phyloP scores from a whole-genome alignment of 2,329 filamentous ascomycete species.

The Exophiala sp. region DNA sequence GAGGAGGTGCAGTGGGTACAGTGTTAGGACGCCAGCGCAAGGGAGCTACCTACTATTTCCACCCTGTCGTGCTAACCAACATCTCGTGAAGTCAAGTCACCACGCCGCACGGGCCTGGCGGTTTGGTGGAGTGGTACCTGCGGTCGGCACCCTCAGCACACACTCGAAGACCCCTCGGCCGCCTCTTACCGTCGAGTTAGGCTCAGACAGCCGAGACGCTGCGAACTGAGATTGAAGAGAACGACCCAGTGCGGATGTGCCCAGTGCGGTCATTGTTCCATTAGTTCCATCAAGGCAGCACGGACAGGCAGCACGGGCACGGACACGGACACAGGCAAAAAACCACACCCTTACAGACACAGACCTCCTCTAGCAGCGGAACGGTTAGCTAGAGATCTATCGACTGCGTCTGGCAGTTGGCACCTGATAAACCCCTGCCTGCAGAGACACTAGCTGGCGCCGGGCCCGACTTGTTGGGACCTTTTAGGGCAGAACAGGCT shows the following conservation, averaged over 20 bases:
- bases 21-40: neutral
- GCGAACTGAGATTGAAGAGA: neutral
- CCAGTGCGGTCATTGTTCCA: constrained; percentile 11
- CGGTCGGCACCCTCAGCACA: neutral
- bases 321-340: neutral
- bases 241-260: constrained; percentile 2
- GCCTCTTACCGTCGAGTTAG: neutral
- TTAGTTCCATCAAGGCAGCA: constrained; percentile 2
- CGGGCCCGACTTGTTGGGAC: constrained; percentile 20
- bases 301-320: constrained; percentile 1
- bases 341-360: neutral
- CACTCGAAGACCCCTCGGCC: neutral
- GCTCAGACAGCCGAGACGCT: constrained; percentile 1
- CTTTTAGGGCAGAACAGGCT: constrained; percentile 10
- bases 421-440: constrained; percentile 20
- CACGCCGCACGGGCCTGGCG: neutral
- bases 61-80: neutral
- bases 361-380: constrained; percentile 3
- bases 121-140: neutral
- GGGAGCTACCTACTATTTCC: neutral
- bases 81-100: neutral
- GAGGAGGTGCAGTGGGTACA: neutral
- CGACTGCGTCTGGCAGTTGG: constrained; percentile 15
- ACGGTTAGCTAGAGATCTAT: neutral
- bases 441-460: constrained; percentile 16